Evolutionary conservation across 75 land plant species (phyloP).

Genomic region (Selaginella moellendorffii): DNA sequence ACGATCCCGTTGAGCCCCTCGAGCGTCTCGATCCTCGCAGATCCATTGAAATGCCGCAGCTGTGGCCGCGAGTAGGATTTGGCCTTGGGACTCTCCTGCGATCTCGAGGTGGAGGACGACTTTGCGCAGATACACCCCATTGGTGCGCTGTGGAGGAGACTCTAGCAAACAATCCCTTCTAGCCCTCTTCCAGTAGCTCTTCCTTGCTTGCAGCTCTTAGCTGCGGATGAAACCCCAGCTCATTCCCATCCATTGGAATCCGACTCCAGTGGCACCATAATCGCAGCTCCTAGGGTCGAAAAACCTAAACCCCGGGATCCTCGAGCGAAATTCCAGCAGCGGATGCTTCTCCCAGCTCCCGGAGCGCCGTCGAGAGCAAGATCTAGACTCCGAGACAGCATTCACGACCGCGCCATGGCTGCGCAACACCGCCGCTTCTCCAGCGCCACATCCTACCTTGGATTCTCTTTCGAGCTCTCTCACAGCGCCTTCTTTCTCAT

Average conservation of each 20-base stretch:
- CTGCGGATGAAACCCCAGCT: not conserved
- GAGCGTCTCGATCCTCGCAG: not conserved
- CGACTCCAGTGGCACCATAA: too few relatives aligned
- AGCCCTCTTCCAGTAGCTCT: not conserved
- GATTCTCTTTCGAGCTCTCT: too few relatives aligned
- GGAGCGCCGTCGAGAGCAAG: not conserved
- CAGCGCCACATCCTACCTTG: not conserved
- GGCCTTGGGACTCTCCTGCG: not conserved
- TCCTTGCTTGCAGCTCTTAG: not conserved
- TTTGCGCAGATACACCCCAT: not conserved
- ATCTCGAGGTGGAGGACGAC: not conserved
- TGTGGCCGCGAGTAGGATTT: conserved; percentile 1
- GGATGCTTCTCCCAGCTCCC: conserved; percentile 2
- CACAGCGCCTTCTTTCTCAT: too few relatives aligned
- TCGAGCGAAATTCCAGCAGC: too few relatives aligned
- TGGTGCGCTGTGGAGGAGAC: conserved; percentile 2
- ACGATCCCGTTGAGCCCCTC: too few relatives aligned
- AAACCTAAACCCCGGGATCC: too few relatives aligned
- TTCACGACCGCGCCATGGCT: not conserved
- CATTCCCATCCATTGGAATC: conserved; percentile 1
- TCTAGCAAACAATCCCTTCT: too few relatives aligned
- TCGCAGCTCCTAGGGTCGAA: not conserved
- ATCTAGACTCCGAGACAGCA: not conserved
- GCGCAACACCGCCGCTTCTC: too few relatives aligned
- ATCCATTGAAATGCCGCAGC: not conserved